Evolutionary conservation across 371 early-diverging fungal species (phyloP), one percentile per base, ranked within the genome.

Genomic region (Mucor mucedo): DNA sequence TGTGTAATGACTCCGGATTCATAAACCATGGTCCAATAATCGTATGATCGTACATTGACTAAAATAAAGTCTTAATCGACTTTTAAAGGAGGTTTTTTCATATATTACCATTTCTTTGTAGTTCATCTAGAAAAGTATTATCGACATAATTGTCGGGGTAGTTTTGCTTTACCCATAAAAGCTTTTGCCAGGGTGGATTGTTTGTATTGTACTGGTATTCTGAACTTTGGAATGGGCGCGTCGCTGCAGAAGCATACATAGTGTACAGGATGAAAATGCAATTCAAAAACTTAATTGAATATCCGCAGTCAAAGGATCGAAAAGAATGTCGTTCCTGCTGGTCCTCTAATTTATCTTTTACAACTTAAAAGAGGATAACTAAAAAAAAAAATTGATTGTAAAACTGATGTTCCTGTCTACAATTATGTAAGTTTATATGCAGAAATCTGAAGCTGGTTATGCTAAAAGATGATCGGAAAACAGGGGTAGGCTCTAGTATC

Each of bases 91-190:
- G 5, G 8, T 41, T 29, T 5, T 38, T 42, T 55, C 6, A 16
- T 3, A 29, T 35, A 21, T 54, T 76, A 93, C 92, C 95, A 73
- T 98, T 98, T 75, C 91, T 89, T 67, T 93, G 91, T 68, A 98
- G 74, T 66, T 91, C 87, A 62, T 90, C 89, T 50, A 97, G 76
- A 73, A 97, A 95, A 4, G 94, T 88, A 16, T 80, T 79, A 60
- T 95, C 97, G 2, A 95, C 95, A 76, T 97, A 93, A 72, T 96
- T 95, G 75, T 97, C 98, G 0, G 96, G 91, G 61, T 91, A 96
- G 45, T 87, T 89, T 76, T 96, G 98, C 55, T 89, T 89, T 39
- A 94, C 88, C 79, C 94, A 98, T 56, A 98, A 73, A 4, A 94
- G 72, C 69, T 93, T 94, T 48, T 87, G 81, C 97, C 97, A 97